These are phyloP conservation scores for Diaporthe capsici DNA, from an alignment of 2,329 filamentous ascomycete genomes.

Conservation along the genomic window DNA sequence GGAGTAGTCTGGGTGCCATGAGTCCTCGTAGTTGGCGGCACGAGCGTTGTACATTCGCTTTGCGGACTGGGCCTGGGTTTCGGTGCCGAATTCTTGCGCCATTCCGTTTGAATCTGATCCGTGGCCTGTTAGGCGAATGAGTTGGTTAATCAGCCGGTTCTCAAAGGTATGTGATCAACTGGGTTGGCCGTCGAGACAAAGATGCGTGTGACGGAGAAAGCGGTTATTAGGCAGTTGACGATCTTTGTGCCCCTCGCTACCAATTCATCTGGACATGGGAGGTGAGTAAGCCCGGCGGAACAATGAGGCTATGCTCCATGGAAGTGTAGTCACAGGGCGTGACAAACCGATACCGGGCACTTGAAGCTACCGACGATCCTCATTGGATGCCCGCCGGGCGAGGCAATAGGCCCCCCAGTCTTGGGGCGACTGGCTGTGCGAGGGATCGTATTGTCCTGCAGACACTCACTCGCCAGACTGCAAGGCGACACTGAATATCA, in stretches of 20 bases:
- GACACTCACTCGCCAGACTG: neutral
- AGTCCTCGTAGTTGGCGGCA: slow-evolving; percentile 51
- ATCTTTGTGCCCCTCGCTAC: neutral
- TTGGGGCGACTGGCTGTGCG: neutral
- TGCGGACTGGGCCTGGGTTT: slow-evolving; percentile 45
- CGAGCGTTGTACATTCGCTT: slow-evolving; percentile 51
- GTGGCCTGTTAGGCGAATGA: neutral
- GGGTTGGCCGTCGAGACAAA: neutral
- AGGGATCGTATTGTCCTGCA: neutral
- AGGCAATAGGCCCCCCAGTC: neutral
- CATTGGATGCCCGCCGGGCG: neutral
- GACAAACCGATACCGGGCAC: neutral
- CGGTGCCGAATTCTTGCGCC: slow-evolving; percentile 37
- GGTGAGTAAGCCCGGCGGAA: neutral
- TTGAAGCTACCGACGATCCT: neutral
- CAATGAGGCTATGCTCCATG: neutral
- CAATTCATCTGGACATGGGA: neutral
- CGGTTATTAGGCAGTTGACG: neutral
- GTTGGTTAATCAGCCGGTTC: neutral
- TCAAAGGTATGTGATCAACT: too few species aligned
- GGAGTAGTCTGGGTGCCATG: slow-evolving; percentile 52
- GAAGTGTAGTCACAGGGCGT: neutral
- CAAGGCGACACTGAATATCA: neutral
- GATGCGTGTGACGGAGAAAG: neutral
- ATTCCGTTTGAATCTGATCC: neutral